These are phyloP conservation scores for Phylloboletellus chloephorus DNA, from an alignment of 1,284 basidiomycete genomes.

Conservation along the genomic window DNA sequence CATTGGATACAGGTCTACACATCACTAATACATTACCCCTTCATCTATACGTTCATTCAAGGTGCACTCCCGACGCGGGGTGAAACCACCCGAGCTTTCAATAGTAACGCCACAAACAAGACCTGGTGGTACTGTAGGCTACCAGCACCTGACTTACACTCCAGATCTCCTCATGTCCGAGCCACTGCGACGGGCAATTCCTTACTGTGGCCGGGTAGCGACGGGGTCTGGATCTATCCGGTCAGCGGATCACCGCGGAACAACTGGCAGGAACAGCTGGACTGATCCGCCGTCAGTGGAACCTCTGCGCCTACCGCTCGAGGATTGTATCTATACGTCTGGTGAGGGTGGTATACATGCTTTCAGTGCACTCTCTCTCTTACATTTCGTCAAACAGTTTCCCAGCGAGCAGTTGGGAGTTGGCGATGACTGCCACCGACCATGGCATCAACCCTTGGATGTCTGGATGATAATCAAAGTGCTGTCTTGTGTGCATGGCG, in stretches of 20 bases:
- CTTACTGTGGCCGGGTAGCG: no score
- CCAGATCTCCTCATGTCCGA: slow-evolving; percentile 62
- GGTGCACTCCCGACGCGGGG: slow-evolving; percentile 32
- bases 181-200: slow-evolving; percentile 50
- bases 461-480: slow-evolving; percentile 63
- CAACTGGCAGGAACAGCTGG: slow-evolving; percentile 27
- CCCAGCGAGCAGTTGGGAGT: slow-evolving; percentile 51
- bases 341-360: background rate
- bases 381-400: slow-evolving; percentile 48
- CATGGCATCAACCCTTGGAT: slow-evolving; percentile 37
- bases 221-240: slow-evolving; percentile 41
- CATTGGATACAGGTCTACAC: slow-evolving; percentile 27
- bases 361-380: background rate
- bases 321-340: slow-evolving; percentile 52
- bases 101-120: no score
- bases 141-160: slow-evolving; percentile 30
- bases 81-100: no score
- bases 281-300: slow-evolving; percentile 44
- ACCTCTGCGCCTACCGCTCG: slow-evolving; percentile 50
- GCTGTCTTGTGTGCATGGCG: slow-evolving; percentile 52
- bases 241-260: background rate
- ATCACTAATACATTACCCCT: slow-evolving; percentile 20
- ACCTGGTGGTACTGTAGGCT: background rate
- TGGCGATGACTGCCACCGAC: slow-evolving; percentile 34
- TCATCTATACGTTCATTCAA: slow-evolving; percentile 7